Conservation (phyloP, 176 grass and related monocot species). For the Cocos nucifera region DNA sequence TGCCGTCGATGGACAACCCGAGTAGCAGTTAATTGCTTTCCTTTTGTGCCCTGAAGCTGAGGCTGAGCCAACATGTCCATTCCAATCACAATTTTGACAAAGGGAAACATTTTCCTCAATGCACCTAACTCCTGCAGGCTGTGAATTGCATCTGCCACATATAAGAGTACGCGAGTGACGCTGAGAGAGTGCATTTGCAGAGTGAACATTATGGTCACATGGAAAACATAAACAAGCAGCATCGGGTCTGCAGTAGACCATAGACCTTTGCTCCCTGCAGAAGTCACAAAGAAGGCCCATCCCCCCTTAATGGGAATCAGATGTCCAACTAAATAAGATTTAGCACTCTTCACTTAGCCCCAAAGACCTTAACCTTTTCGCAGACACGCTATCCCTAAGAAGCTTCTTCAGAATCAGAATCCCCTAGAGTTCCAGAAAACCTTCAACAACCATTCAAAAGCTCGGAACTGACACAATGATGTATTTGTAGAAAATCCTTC, state of each 20-base stretch:
- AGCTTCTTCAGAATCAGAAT: background rate
- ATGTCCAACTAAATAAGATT: background rate
- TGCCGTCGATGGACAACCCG: background rate
- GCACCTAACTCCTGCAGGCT: slow-evolving; percentile 13
- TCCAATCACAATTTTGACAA: slow-evolving; percentile 7
- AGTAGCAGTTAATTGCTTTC: slow-evolving; percentile 7
- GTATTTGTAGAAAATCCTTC: too few relatives aligned
- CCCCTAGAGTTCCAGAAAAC: too few relatives aligned
- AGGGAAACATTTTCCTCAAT: slow-evolving; percentile 2
- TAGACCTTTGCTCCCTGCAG: slow-evolving; percentile 21
- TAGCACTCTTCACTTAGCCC: too few relatives aligned
- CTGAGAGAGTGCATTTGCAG: slow-evolving; percentile 13
- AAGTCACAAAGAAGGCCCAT: slow-evolving; percentile 9
- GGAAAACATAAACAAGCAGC: slow-evolving; percentile 29
- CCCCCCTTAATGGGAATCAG: background rate
- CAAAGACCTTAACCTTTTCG: too few relatives aligned
- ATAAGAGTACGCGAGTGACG: slow-evolving; percentile 29
- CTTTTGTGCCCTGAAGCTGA: background rate
- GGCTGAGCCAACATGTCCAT: background rate
- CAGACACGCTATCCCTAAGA: too few relatives aligned
- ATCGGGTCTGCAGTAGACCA: slow-evolving; percentile 35
- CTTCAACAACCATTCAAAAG: too few relatives aligned
- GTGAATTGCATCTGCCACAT: slow-evolving; percentile 29
- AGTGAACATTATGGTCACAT: slow-evolving; percentile 32
- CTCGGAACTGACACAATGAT: too few relatives aligned